Evolutionary conservation across 2,329 filamentous ascomycete genomes (phyloP).

Genomic region (Trichophyton verrucosum): DNA sequence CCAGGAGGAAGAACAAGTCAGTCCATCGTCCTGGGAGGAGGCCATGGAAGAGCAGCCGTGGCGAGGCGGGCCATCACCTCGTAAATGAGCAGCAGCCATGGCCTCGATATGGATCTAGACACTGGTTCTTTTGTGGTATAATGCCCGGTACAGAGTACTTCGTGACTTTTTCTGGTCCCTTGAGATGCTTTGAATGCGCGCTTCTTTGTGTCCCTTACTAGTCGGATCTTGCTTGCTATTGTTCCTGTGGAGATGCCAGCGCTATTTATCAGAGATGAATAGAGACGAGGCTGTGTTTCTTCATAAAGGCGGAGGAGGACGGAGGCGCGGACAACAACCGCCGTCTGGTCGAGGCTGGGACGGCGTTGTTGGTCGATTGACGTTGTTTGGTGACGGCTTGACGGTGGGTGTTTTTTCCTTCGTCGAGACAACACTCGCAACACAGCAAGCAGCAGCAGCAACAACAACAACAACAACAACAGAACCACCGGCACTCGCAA

Average conservation of each 20-base stretch:
- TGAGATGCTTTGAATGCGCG: background rate
- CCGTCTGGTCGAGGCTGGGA: background rate
- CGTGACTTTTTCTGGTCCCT: background rate
- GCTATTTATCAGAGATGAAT: slow-evolving; percentile 1
- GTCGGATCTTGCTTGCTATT: slow-evolving; percentile 3
- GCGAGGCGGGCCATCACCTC: background rate
- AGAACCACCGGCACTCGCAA: background rate
- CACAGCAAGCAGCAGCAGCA: too few relatives aligned
- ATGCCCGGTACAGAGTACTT: background rate
- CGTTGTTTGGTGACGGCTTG: background rate
- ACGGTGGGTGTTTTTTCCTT: background rate
- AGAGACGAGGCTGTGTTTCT: background rate
- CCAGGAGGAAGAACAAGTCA: background rate
- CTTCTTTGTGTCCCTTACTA: background rate
- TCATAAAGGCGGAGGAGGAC: background rate
- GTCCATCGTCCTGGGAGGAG: background rate
- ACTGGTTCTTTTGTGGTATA: background rate
- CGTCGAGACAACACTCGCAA: background rate
- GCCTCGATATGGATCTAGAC: background rate
- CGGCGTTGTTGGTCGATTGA: background rate
- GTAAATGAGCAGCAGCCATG: background rate
- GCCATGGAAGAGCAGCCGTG: background rate
- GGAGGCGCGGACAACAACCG: background rate
- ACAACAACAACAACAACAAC: background rate
- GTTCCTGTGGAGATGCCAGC: slow-evolving; percentile 4